Evolutionary conservation across 2,329 filamentous ascomycete species (phyloP).

Genomic region (Drechslerella coelobrocha): DNA sequence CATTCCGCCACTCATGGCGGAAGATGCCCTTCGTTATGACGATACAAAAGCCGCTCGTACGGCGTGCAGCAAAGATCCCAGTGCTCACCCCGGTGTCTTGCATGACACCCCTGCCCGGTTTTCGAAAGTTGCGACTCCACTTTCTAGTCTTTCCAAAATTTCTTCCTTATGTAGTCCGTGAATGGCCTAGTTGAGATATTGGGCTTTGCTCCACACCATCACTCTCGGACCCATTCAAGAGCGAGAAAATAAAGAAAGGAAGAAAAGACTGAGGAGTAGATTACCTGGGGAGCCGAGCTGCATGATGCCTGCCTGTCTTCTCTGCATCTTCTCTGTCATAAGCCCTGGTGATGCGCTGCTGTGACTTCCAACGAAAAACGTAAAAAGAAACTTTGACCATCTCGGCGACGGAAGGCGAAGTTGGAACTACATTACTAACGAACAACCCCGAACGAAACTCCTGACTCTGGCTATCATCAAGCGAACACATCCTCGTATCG

Average conservation of each 20-base stretch:
- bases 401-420: slow-evolving; percentile 11
- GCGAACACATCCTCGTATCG: slow-evolving; percentile 11
- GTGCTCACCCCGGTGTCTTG: slow-evolving; percentile 26
- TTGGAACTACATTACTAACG: slow-evolving; percentile 10
- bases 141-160: slow-evolving; percentile 42
- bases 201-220: slow-evolving; percentile 46
- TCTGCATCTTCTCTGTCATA: slow-evolving; percentile 26
- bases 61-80: slow-evolving; percentile 26
- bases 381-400: slow-evolving; percentile 16
- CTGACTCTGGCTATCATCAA: slow-evolving; percentile 17
- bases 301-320: slow-evolving; percentile 21
- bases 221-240: slow-evolving; percentile 19
- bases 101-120: slow-evolving; percentile 36
- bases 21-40: neutral
- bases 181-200: slow-evolving; percentile 27
- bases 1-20: neutral
- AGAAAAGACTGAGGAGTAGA: slow-evolving; percentile 15
- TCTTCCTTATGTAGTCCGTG: slow-evolving; percentile 40
- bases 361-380: slow-evolving; percentile 4
- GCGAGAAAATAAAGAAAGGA: slow-evolving; percentile 27
- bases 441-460: slow-evolving; percentile 22
- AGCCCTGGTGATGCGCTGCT: slow-evolving; percentile 26
- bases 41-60: neutral
- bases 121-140: slow-evolving; percentile 49
- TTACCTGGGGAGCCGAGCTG: slow-evolving; percentile 48